Conservation (phyloP, 805 yeast genomes). For the Ogataea corticis region DNA sequence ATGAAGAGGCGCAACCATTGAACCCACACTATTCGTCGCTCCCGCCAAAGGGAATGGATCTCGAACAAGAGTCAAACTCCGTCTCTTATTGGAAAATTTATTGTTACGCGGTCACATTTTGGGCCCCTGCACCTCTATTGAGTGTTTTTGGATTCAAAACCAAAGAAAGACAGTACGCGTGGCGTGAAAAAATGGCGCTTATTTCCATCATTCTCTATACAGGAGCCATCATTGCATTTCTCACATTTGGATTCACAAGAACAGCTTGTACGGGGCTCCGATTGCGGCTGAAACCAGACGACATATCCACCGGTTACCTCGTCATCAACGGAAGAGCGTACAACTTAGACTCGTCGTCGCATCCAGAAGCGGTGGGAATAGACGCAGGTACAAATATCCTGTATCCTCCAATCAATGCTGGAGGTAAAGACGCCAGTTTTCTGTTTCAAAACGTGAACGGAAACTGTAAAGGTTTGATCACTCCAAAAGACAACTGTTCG, state of each 20-base stretch:
- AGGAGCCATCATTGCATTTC: slow-evolving; percentile 78
- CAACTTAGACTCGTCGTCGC: slow-evolving; percentile 64
- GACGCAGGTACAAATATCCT: slow-evolving; percentile 67
- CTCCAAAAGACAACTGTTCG: slow-evolving; percentile 63
- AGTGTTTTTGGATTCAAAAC: slow-evolving; percentile 73
- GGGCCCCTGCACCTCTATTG: slow-evolving; percentile 84
- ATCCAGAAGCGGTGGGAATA: slow-evolving; percentile 83
- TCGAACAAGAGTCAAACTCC: slow-evolving; percentile 22
- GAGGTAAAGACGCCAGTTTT: slow-evolving; percentile 82
- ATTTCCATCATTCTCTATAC: slow-evolving; percentile 69
- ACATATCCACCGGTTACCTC: slow-evolving; percentile 60
- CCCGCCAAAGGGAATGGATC: slow-evolving; percentile 24
- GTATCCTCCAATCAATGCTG: slow-evolving; percentile 85
- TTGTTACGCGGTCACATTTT: slow-evolving; percentile 79
- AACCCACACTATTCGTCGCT: slow-evolving; percentile 21
- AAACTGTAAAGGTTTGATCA: slow-evolving; percentile 77
- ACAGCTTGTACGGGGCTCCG: slow-evolving; percentile 63
- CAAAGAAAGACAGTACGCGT: slow-evolving; percentile 85
- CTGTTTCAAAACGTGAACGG: slow-evolving; percentile 91
- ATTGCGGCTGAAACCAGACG: slow-evolving; percentile 56
- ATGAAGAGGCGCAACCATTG: slow-evolving; percentile 32
- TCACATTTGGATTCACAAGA: slow-evolving; percentile 87
- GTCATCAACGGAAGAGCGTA: slow-evolving; percentile 83
- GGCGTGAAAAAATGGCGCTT: slow-evolving; percentile 94
- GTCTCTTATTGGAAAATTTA: slow-evolving; percentile 73